Evolutionary conservation across 2,329 filamentous ascomycete species (phyloP).

Genomic region (Arthrobotrys conoides): DNA sequence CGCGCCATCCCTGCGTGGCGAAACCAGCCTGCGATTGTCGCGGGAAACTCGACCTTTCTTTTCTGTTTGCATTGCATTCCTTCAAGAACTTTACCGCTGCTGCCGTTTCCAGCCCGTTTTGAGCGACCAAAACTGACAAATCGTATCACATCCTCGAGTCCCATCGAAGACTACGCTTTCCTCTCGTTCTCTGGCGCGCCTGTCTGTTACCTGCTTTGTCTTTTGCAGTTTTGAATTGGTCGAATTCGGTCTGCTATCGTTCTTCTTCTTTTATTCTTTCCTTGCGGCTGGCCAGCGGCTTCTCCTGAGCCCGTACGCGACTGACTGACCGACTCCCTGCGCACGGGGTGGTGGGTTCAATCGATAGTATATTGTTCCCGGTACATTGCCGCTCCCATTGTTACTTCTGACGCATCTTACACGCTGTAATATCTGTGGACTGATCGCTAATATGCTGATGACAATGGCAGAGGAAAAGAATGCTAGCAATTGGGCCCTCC

Average conservation of each 20-base stretch:
- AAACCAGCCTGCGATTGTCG: constrained; percentile 40
- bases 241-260: not conserved
- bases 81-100: constrained; percentile 34
- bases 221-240: not conserved
- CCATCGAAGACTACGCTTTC: constrained; percentile 18
- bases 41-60: constrained; percentile 31
- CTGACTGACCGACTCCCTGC: constrained; percentile 43
- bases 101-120: constrained; percentile 32
- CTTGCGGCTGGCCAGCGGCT: constrained; percentile 4
- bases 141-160: constrained; percentile 28
- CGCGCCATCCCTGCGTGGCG: constrained; percentile 39
- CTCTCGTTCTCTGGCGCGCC: constrained; percentile 23
- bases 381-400: constrained; percentile 30
- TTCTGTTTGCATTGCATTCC: constrained; percentile 22
- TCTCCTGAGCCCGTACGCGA: constrained; percentile 43
- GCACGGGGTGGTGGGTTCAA: constrained; percentile 57
- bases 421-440: not conserved
- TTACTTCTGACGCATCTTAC: not conserved
- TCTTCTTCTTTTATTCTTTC: not conserved
- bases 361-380: constrained; percentile 46
- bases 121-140: constrained; percentile 37
- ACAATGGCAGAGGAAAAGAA: constrained; percentile 45
- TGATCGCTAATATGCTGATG: constrained; percentile 19
- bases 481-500: constrained; percentile 61
- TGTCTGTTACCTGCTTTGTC: not conserved